Evolutionary conservation across 192 early-diverging fungal genomes (phyloP).

Genomic region (Coemansia sp.): DNA sequence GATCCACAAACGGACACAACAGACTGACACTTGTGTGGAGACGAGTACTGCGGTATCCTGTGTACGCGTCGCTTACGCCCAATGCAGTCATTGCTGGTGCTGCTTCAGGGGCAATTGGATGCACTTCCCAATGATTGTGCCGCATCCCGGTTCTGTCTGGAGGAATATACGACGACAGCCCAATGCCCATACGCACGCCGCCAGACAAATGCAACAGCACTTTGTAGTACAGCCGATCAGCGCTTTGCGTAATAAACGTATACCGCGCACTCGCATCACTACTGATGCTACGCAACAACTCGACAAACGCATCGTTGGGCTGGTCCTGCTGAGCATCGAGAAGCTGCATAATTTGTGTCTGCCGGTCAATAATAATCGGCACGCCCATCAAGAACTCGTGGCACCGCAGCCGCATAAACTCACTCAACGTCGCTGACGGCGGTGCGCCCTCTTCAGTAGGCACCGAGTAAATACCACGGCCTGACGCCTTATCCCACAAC

Average conservation of each 20-base stretch:
- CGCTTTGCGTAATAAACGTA: conserved; percentile 43
- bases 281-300: conserved; percentile 34
- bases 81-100: conserved; percentile 8
- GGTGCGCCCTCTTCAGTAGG: conserved; percentile 36
- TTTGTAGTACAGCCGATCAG: conserved; percentile 43
- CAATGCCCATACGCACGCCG: conserved; percentile 54
- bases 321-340: conserved; percentile 14
- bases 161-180: conserved; percentile 46
- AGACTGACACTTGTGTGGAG: conserved; percentile 48
- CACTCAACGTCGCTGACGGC: conserved; percentile 34
- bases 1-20: conserved; percentile 42
- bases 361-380: conserved; percentile 47
- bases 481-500: conserved; percentile 46
- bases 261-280: conserved; percentile 34
- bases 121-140: conserved; percentile 54
- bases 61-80: conserved; percentile 44
- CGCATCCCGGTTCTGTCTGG: conserved; percentile 33
- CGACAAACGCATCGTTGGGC: not conserved
- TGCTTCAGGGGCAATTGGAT: conserved; percentile 50
- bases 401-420: conserved; percentile 49
- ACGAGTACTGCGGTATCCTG: conserved; percentile 44
- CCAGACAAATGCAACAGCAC: conserved; percentile 47
- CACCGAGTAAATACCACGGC: conserved; percentile 45
- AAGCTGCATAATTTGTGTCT: conserved; percentile 30
- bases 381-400: conserved; percentile 54